Percentiles rank a stretch among this genome's conserved stretches.
phyloP scores from a whole-genome alignment of 2,329 filamentous ascomycete species.

The Colletotrichum euphorbiae region DNA sequence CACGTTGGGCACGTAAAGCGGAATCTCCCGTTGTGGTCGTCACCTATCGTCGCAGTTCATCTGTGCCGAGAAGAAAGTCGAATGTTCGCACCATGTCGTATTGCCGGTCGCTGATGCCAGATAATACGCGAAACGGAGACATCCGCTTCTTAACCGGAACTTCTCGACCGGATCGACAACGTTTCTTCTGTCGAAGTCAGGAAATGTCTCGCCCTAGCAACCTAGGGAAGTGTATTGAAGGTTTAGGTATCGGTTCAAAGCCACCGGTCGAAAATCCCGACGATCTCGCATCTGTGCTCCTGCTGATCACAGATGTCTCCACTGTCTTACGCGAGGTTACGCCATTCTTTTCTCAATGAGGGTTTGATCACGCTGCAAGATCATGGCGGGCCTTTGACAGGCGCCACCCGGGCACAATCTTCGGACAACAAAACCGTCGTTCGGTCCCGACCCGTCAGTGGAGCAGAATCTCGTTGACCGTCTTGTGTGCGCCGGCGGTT shows the following conservation, averaged over 20 bases:
- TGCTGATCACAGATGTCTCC: conserved; percentile 12
- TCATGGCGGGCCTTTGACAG: conserved; percentile 31
- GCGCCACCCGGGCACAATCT: conserved; percentile 19
- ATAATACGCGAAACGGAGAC: no score
- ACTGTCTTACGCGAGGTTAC: background rate
- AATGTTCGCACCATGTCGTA: no score
- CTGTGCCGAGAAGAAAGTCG: background rate
- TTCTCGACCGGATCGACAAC: background rate
- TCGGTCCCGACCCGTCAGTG: conserved; percentile 22
- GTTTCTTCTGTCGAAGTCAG: background rate
- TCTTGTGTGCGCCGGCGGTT: conserved; percentile 1
- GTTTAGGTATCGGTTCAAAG: conserved; percentile 16
- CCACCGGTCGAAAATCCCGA: conserved; percentile 1
- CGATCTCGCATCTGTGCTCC: conserved; percentile 25
- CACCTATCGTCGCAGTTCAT: background rate
- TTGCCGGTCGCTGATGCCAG: background rate
- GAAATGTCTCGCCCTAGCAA: background rate
- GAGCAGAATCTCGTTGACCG: background rate
- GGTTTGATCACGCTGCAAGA: conserved; percentile 25
- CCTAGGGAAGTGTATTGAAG: background rate
- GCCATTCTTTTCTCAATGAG: conserved; percentile 3
- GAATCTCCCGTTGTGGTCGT: background rate
- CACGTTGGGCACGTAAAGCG: background rate
- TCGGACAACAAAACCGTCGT: conserved; percentile 9
- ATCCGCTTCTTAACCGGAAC: background rate